Percentiles rank a stretch among this genome's conserved stretches.
phyloP scores from a whole-genome alignment of 306 rosid species.

The Benincasa hispida region DNA sequence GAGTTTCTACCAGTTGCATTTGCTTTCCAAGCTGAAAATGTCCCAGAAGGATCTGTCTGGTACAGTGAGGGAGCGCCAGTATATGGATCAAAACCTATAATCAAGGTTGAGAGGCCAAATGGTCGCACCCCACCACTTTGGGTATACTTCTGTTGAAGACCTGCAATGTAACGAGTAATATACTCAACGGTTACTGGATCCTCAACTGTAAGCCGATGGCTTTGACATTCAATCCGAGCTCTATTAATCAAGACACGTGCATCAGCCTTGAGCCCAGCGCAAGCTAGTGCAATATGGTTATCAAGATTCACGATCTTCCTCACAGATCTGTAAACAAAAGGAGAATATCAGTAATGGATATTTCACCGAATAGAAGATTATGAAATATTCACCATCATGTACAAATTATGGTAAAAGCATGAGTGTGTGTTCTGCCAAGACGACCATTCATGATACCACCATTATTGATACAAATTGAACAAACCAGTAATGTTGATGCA shows the following conservation, averaged over 20 bases:
- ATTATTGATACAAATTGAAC: background rate
- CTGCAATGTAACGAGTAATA: slow-evolving; percentile 90
- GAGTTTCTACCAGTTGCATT: slow-evolving; percentile 17
- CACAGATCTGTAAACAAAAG: slow-evolving; percentile 29
- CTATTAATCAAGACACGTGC: slow-evolving; percentile 84
- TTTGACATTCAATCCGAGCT: slow-evolving; percentile 92
- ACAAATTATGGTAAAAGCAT: background rate
- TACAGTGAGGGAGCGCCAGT: slow-evolving; percentile 38
- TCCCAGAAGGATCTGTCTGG: slow-evolving; percentile 29
- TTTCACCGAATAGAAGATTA: background rate
- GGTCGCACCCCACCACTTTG: slow-evolving; percentile 99
- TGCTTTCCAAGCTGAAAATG: slow-evolving; percentile 18
- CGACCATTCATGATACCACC: background rate
- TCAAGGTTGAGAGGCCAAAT: slow-evolving; percentile 92
- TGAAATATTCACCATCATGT: background rate
- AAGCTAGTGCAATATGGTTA: slow-evolving; percentile 65
- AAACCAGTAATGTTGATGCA: background rate
- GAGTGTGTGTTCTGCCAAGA: background rate
- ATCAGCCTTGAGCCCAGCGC: slow-evolving; percentile 98
- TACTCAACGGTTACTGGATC: slow-evolving; percentile 95
- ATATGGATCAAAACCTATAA: slow-evolving; percentile 92
- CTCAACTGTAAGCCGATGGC: slow-evolving; percentile 93
- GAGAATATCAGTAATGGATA: background rate
- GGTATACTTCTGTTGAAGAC: slow-evolving; percentile 97
- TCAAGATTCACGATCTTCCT: slow-evolving; percentile 55